phyloP scores from a whole-genome alignment of 2,329 filamentous ascomycete species.

The Aureobasidium uvarum region DNA sequence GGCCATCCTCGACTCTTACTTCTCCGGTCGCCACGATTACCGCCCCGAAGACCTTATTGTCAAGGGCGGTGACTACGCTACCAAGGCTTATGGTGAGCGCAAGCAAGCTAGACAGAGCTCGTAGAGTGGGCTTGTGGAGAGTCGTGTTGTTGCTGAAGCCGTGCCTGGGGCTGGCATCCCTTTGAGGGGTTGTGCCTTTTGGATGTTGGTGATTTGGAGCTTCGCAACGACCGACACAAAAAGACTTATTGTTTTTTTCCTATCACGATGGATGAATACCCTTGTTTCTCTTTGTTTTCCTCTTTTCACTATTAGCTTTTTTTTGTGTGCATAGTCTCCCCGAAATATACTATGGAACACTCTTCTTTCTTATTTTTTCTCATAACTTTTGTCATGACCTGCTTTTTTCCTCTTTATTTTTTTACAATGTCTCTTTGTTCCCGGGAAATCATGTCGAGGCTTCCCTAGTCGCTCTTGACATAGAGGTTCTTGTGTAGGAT shows the following conservation, averaged over 20 bases:
- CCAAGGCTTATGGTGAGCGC: constrained; percentile 84
- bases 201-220: constrained; percentile 20
- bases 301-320: constrained; percentile 2
- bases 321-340: background rate
- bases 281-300: background rate
- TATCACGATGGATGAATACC: constrained; percentile 23
- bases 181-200: constrained; percentile 12
- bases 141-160: constrained; percentile 19
- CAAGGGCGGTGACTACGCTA: constrained; percentile 85
- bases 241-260: background rate
- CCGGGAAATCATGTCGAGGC: no score
- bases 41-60: constrained; percentile 87
- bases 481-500: no score
- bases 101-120: constrained; percentile 35
- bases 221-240: background rate
- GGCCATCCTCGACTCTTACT: constrained; percentile 87
- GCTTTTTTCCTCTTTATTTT: no score
- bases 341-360: background rate
- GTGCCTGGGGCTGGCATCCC: constrained; percentile 13
- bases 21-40: constrained; percentile 85
- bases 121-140: background rate
- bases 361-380: no score
- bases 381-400: no score
- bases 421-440: no score
- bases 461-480: no score